These are phyloP conservation scores for Penicillium cataractarum DNA, from an alignment of 495 filamentous ascomycete species.

Conservation along the genomic window DNA sequence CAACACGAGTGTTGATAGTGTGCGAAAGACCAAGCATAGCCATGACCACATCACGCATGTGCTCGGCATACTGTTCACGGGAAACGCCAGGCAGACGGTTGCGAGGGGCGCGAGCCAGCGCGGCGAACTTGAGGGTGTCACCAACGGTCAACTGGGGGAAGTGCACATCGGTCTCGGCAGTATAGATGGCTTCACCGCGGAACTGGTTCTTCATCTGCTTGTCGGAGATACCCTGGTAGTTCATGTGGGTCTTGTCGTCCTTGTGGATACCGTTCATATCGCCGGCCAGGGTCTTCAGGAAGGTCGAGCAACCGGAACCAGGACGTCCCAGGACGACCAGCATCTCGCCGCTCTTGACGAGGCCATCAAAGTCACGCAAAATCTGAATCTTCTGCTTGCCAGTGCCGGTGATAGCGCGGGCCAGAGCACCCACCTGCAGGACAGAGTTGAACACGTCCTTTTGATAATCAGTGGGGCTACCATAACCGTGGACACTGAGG, in stretches of 20 bases:
- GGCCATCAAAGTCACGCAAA: constrained; percentile 70
- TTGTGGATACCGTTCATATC: constrained; percentile 75
- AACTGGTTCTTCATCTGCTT: constrained; percentile 68
- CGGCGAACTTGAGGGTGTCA: constrained; percentile 61
- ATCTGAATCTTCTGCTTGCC: constrained; percentile 67
- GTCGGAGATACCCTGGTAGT: constrained; percentile 77
- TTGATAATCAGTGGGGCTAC: constrained; percentile 77
- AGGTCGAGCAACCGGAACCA: constrained; percentile 72
- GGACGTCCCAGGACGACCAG: constrained; percentile 78
- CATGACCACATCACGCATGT: constrained; percentile 58
- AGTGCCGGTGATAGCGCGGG: constrained; percentile 46
- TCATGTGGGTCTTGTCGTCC: constrained; percentile 58
- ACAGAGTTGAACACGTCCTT: constrained; percentile 75
- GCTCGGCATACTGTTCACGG: constrained; percentile 44
- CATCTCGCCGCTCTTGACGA: constrained; percentile 78
- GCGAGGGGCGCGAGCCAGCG: constrained; percentile 45
- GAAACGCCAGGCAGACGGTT: constrained; percentile 46
- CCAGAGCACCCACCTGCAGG: constrained; percentile 55
- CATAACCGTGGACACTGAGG: constrained; percentile 77
- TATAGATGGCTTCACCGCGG: constrained; percentile 71
- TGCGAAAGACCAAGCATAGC: constrained; percentile 58
- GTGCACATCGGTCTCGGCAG: constrained; percentile 67
- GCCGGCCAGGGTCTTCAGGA: constrained; percentile 72
- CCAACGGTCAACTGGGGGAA: constrained; percentile 64
- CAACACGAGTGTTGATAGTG: constrained; percentile 50